phyloP scores from a whole-genome alignment of 192 early-diverging fungal genomes.

The Coemansia umbellata region DNA sequence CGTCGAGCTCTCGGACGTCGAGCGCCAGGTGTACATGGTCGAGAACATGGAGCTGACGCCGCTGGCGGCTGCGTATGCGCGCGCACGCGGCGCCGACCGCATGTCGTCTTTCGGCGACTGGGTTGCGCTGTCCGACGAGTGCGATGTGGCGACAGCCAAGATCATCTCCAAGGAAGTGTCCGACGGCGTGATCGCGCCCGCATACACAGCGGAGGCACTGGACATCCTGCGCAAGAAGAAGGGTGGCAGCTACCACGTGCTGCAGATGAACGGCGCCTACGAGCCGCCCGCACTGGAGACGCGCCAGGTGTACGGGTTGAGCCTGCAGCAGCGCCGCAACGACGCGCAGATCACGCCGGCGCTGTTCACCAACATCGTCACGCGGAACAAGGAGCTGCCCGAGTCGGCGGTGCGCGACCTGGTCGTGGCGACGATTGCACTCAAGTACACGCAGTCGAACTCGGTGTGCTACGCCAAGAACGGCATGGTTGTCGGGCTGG shows the following conservation, averaged over 20 bases:
- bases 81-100: slow-evolving; percentile 96
- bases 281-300: slow-evolving; percentile 82
- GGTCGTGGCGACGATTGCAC: slow-evolving; percentile 94
- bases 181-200: slow-evolving; percentile 96
- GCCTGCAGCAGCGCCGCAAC: slow-evolving; percentile 91
- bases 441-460: slow-evolving; percentile 99
- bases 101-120: slow-evolving; percentile 99
- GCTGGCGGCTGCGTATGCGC: slow-evolving; percentile 90
- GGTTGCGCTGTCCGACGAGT: slow-evolving; percentile 86
- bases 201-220: slow-evolving; percentile 80
- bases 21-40: slow-evolving; percentile 91
- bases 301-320: slow-evolving; percentile 93
- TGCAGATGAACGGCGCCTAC: slow-evolving; percentile 90
- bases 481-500: slow-evolving; percentile 94
- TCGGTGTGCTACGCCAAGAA: slow-evolving; percentile 98
- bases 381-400: slow-evolving; percentile 70
- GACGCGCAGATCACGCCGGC: slow-evolving; percentile 68
- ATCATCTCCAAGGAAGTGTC: slow-evolving; percentile 96
- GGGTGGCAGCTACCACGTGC: slow-evolving; percentile 92
- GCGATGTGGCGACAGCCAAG: slow-evolving; percentile 89
- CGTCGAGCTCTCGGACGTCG: slow-evolving; percentile 69
- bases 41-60: slow-evolving; percentile 83
- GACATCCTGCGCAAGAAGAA: slow-evolving; percentile 94
- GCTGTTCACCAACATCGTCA: slow-evolving; percentile 85
- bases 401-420: slow-evolving; percentile 73